These are phyloP conservation scores for Tripterygium wilfordii DNA, from an alignment of 177 flowering plant genomes.

Conservation along the genomic window DNA sequence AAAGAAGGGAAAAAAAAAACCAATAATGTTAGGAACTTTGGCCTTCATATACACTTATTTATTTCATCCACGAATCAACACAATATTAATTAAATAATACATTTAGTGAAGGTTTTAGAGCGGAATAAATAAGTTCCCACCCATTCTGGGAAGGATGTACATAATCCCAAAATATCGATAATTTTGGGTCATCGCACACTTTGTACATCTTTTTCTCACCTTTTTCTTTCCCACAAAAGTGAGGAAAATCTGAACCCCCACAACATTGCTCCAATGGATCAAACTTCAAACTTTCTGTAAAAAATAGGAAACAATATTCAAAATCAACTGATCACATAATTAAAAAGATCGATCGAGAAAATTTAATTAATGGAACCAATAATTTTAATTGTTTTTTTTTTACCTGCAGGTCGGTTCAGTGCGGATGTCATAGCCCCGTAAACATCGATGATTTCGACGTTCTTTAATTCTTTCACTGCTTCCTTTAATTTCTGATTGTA, in stretches of 20 bases:
- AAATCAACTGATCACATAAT: no score
- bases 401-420: no score
- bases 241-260: constrained; percentile 5
- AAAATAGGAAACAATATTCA: no score
- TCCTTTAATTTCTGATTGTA: constrained; percentile 31
- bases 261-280: constrained; percentile 21
- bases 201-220: constrained; percentile 18
- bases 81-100: no score
- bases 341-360: no score
- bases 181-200: constrained; percentile 9
- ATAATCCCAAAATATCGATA: constrained; percentile 26
- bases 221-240: constrained; percentile 18
- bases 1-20: no score
- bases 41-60: no score
- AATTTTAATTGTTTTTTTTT: no score
- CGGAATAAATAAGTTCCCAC: constrained; percentile 15
- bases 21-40: no score
- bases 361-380: no score
- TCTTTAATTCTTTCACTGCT: constrained; percentile 17
- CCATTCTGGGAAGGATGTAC: constrained; percentile 26
- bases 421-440: constrained; percentile 29
- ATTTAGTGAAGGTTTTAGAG: constrained; percentile 1
- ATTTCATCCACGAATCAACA: no score
- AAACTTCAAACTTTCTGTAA: no score
- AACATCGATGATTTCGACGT: constrained; percentile 24